Base-by-base conservation (phyloP, 2,329 filamentous ascomycete genomes). In the Acephala macrosclerotiorum region DNA sequence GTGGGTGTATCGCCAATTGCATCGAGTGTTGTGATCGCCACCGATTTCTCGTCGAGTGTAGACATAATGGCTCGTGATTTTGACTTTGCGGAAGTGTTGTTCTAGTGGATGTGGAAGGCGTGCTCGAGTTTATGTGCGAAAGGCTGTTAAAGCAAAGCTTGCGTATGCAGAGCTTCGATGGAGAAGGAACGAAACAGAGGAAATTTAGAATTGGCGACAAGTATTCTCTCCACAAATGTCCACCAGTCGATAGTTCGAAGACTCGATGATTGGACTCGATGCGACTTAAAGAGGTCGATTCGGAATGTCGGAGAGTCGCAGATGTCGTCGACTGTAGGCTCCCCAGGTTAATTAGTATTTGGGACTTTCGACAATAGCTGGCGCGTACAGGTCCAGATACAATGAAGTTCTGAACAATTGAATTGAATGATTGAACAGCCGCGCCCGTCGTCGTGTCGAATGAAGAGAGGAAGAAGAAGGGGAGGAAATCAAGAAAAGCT, bases 141-240 rank as follows among this genome's bases (percentile, higher is more conserved):
- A 35, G 56, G 11, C 40, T 49, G 51, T 49, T 18, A 45, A 65
- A 5, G 36, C 22, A 35, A 45, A 55, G 58, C 36, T 57, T 60
- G 64, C 64, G 64, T 58, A 40, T 53, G 38, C 61, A 26, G 42
- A 40, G 36, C 36, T 33, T 36, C 25, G 40, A 62, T 64, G 51
- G 58, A 64, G 65, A 60, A 63, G 61, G 64, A 67, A 55, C 65
- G 58, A 67, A 61, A 64, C 61, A 53, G 51, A 25, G 53, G 35
- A 42, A 57, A 45, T 55, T 60, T 61, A 59, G 45, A 61, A 66
- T 58, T 42, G 51, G 33, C 35, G 42, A 59, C 22, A 25, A 57
- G 11, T 67, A 36, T 56, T 22, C 61, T 59, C 61, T 45, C 60
- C 60, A 59, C 58, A 64, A 59, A 20, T 38, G 25, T 38, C 22